Evolutionary conservation across 371 early-diverging fungal genomes (phyloP).

Genomic region (Zychaea mexicana): DNA sequence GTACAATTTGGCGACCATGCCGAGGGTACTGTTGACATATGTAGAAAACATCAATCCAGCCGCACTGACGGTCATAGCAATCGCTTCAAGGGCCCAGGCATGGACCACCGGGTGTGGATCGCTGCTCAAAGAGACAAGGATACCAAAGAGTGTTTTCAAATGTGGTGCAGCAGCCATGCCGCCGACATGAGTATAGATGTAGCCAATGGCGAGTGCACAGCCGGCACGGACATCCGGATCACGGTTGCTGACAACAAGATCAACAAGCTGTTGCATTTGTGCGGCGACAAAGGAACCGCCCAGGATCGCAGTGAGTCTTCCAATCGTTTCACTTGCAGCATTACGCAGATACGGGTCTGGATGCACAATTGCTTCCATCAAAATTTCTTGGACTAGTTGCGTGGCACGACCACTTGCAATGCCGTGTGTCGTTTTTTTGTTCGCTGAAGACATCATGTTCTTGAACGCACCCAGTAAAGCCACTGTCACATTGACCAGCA

Average conservation of each 20-base stretch:
- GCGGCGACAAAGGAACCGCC: slow-evolving; percentile 77
- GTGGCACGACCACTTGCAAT: slow-evolving; percentile 54
- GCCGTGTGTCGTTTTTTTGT: slow-evolving; percentile 26
- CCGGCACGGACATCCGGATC: slow-evolving; percentile 95
- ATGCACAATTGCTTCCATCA: slow-evolving; percentile 71
- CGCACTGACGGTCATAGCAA: slow-evolving; percentile 85
- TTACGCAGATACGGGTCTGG: slow-evolving; percentile 76
- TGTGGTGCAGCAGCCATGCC: slow-evolving; percentile 88
- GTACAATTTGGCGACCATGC: slow-evolving; percentile 82
- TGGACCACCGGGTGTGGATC: slow-evolving; percentile 95
- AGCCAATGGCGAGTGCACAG: slow-evolving; percentile 87
- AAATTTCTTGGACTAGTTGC: slow-evolving; percentile 54
- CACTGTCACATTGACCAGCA: slow-evolving; percentile 78
- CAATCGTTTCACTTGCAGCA: slow-evolving; percentile 83
- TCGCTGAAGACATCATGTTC: slow-evolving; percentile 49
- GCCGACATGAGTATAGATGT: slow-evolving; percentile 87
- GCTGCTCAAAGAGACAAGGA: slow-evolving; percentile 85
- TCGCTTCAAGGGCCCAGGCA: slow-evolving; percentile 88
- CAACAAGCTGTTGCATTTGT: slow-evolving; percentile 83
- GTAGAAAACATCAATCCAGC: slow-evolving; percentile 91
- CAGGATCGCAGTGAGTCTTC: slow-evolving; percentile 76
- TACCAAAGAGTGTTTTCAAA: slow-evolving; percentile 86
- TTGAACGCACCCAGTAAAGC: slow-evolving; percentile 73
- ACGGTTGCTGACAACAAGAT: slow-evolving; percentile 86
- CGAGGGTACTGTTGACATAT: slow-evolving; percentile 85